Conservation (phyloP, 352 stramenopile genomes). For the Phytophthora rubi region DNA sequence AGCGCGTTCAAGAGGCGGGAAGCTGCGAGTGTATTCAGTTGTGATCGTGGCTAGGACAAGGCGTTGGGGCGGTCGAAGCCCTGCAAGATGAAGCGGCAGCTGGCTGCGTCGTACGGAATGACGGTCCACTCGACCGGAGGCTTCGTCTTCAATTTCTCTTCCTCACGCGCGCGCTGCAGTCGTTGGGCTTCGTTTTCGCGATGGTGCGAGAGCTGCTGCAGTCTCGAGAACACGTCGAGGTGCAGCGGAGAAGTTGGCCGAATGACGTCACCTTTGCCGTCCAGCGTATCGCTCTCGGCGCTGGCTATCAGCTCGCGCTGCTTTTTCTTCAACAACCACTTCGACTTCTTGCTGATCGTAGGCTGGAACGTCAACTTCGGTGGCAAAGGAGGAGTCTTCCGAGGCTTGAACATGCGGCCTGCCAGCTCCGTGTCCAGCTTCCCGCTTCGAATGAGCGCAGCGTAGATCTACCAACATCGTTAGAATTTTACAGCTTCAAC, state of each 20-base stretch:
- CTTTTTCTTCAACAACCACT: constrained; percentile 42
- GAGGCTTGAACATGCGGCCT: constrained; percentile 32
- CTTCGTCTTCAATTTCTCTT: constrained; percentile 6
- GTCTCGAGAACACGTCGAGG: constrained; percentile 42
- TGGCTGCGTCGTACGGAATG: constrained; percentile 38
- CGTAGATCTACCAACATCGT: constrained; percentile 47
- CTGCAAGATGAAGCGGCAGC: constrained; percentile 53
- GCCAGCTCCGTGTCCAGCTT: constrained; percentile 35
- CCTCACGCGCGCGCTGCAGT: constrained; percentile 11
- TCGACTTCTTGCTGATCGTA: constrained; percentile 51
- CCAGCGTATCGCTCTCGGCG: not conserved
- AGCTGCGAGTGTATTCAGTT: not conserved
- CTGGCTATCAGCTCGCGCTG: constrained; percentile 21
- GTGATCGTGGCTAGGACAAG: constrained; percentile 10
- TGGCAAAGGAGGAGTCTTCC: constrained; percentile 26
- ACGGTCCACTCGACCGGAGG: constrained; percentile 43
- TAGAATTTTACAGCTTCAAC: not conserved
- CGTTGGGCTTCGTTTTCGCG: constrained; percentile 22
- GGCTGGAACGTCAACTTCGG: constrained; percentile 46
- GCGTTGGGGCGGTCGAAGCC: constrained; percentile 44
- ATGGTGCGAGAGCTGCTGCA: constrained; percentile 37
- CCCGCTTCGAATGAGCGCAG: constrained; percentile 48
- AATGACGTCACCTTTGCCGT: not conserved
- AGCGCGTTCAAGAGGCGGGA: constrained; percentile 1
- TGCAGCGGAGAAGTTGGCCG: constrained; percentile 9